Percentiles rank a stretch among this genome's conserved stretches.
Conservation (phyloP, 2,329 filamentous ascomycete genomes). For the Aciculosporium take region DNA sequence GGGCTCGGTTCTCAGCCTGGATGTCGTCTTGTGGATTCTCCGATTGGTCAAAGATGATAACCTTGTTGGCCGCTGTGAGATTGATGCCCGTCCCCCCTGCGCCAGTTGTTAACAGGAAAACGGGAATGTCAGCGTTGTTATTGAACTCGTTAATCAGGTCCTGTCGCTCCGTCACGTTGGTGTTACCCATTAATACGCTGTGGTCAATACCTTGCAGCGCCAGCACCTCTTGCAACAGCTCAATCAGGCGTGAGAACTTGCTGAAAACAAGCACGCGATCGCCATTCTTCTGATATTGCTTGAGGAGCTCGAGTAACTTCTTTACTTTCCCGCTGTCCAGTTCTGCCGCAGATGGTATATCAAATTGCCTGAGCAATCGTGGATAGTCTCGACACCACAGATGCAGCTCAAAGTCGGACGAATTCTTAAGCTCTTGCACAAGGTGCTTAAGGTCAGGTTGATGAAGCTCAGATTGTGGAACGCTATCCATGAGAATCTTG, state of each 20-base stretch:
- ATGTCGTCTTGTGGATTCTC: constrained; percentile 97
- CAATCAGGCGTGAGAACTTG: constrained; percentile 82
- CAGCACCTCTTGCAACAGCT: constrained; percentile 76
- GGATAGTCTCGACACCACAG: constrained; percentile 48
- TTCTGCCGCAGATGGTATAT: constrained; percentile 38
- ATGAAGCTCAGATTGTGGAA: constrained; percentile 39
- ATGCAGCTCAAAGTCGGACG: constrained; percentile 52
- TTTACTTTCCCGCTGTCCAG: constrained; percentile 69
- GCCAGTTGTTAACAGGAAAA: constrained; percentile 86
- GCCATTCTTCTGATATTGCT: constrained; percentile 59
- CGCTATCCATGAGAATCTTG: constrained; percentile 57
- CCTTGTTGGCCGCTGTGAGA: constrained; percentile 87
- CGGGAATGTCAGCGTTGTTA: constrained; percentile 58
- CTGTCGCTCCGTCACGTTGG: constrained; percentile 70
- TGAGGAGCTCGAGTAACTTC: constrained; percentile 61
- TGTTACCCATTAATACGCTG: constrained; percentile 75
- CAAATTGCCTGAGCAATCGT: constrained; percentile 35
- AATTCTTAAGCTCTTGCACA: constrained; percentile 39
- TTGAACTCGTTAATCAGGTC: constrained; percentile 81
- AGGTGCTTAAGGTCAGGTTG: constrained; percentile 39
- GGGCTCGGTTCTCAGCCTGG: constrained; percentile 94
- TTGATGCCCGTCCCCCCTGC: constrained; percentile 97
- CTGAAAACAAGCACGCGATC: constrained; percentile 86
- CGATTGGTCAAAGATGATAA: constrained; percentile 92
- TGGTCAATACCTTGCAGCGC: constrained; percentile 59